Base-by-base conservation (phyloP, 2,329 filamentous ascomycete species). In the Elsinoe fawcettii region DNA sequence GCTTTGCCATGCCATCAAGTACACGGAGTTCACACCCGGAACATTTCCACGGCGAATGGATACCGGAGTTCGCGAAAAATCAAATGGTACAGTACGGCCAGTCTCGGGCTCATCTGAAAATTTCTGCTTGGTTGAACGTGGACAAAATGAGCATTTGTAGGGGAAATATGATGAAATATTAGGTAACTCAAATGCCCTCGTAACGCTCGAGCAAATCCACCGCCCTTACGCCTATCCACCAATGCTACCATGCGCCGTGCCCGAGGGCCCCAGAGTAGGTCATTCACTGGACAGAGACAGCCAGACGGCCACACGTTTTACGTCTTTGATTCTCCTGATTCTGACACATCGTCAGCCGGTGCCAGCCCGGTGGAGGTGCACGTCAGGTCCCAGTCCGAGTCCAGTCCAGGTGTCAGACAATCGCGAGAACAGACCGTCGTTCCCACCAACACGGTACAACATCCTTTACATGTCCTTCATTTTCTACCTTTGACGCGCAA, bases 81-180 rank as follows among this genome's bases (percentile, higher is more conserved):
- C 7, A 37, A 53, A 53, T 9, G 30, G 9, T 22, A 25, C 47
- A n/a, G n/a, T n/a, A n/a, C n/a, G 47, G 30, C 25, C 47, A 51
- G 11, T n/a, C n/a, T 37, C 47, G 47, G 47, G 9, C 22, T 25
- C 46, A 20, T 12, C 14, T 18, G 25, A 34, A 51, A 51, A 51
- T 25, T 25, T 51, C 46, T 51, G 49, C 49, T 53, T 18, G 27
- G 32, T 53, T 36, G 49, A 11, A 12, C 32, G 34, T 20, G 20
- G 16, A 36, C 11, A 23, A 23, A 25, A 30, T 53, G 49, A 46
- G 41, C 20, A 27, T 53, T 36, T 11, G 32, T 12, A 11, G 49
- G 30, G 49, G 20, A 37, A 39, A 39, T 20, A 53, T 53, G 49
- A 53, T 53, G 49, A 53, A 53, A 53, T 53, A 53, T 53, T 53